These are phyloP conservation scores for Clarkia xantiana DNA, from an alignment of 345 rosid species.

Conservation along the genomic window DNA sequence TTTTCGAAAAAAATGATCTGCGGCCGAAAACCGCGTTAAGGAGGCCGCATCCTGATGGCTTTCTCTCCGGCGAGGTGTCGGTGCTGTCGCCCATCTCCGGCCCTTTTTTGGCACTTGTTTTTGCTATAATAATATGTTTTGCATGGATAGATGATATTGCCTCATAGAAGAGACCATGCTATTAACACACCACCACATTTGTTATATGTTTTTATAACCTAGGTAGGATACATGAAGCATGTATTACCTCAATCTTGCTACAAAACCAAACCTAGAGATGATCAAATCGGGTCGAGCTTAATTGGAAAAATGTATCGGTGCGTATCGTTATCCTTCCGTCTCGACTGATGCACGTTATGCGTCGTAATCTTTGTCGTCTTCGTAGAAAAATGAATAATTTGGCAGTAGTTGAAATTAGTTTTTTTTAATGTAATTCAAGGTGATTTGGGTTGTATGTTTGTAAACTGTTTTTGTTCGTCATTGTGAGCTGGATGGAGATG, in stretches of 20 bases:
- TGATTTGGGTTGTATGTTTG: constrained; percentile 1
- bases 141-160: background rate
- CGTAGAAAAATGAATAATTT: too few relatives aligned
- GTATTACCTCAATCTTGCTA: too few relatives aligned
- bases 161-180: too few relatives aligned
- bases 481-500: constrained; percentile 13
- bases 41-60: constrained; percentile 49
- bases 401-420: background rate
- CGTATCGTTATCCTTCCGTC: too few relatives aligned
- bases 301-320: too few relatives aligned
- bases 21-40: constrained; percentile 56
- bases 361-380: too few relatives aligned
- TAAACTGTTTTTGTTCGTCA: constrained; percentile 1
- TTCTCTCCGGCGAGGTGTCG: constrained; percentile 31
- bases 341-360: too few relatives aligned
- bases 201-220: too few relatives aligned
- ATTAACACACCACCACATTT: too few relatives aligned
- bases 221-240: too few relatives aligned
- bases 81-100: constrained; percentile 22
- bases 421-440: background rate
- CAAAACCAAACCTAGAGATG: too few relatives aligned
- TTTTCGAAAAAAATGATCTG: constrained; percentile 42
- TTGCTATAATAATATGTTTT: background rate
- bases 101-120: constrained; percentile 12
- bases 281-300: too few relatives aligned